These are phyloP conservation scores for Aspergillus taichungensis DNA, from an alignment of 495 filamentous ascomycete species.

Conservation along the genomic window DNA sequence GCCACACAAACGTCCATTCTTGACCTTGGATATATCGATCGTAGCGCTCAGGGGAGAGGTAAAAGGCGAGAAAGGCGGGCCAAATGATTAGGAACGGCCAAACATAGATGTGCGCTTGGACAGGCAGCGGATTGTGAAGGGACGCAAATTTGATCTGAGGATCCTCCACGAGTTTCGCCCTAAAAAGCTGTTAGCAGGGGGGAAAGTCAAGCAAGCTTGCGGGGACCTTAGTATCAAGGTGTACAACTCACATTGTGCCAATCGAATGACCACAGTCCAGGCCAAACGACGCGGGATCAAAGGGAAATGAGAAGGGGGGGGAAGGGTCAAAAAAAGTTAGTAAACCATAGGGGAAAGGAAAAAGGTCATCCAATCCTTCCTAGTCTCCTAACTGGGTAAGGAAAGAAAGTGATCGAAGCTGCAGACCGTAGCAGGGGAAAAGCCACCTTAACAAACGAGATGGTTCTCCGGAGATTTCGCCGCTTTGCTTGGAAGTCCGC, in stretches of 20 bases:
- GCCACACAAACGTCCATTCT: conserved; percentile 97
- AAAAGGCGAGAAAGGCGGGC: conserved; percentile 82
- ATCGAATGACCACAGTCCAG: conserved; percentile 28
- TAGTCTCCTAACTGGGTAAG: neutral
- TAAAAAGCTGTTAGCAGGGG: conserved; percentile 17
- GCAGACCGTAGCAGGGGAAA: conserved; percentile 18
- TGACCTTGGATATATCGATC: conserved; percentile 76
- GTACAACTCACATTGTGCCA: conserved; percentile 29
- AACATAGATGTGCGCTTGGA: conserved; percentile 74
- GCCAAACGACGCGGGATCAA: conserved; percentile 15
- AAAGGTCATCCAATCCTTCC: conserved; percentile 4
- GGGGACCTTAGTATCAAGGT: conserved; percentile 4
- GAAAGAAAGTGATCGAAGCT: conserved; percentile 2
- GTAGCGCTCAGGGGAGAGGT: conserved; percentile 73
- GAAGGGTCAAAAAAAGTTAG: conserved; percentile 12
- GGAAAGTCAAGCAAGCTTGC: conserved; percentile 10
- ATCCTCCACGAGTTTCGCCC: conserved; percentile 79
- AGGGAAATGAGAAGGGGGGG: neutral
- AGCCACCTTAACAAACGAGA: conserved; percentile 35
- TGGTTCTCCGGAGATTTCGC: conserved; percentile 29
- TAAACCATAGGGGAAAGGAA: conserved; percentile 22
- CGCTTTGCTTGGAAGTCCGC: conserved; percentile 11
- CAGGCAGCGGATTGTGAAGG: conserved; percentile 79
- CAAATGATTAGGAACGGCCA: conserved; percentile 89
- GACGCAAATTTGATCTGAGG: conserved; percentile 80